Evolutionary conservation across 495 filamentous ascomycete genomes (phyloP).

Genomic region (Daldinia vernicosa): DNA sequence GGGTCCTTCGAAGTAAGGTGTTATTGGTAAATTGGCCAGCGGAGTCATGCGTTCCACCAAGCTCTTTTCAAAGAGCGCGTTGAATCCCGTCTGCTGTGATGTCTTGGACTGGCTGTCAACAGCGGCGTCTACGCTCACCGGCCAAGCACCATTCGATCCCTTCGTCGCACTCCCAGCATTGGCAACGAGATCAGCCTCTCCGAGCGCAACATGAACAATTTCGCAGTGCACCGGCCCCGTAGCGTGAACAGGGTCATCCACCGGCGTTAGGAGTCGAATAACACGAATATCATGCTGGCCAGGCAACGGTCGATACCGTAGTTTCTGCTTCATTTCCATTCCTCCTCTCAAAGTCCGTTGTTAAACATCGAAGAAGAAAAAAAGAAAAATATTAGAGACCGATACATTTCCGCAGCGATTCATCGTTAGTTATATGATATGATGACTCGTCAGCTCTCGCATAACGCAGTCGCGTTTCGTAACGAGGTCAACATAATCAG

Average conservation of each 20-base stretch:
- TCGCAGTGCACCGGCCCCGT: not conserved
- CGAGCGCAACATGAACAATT: not conserved
- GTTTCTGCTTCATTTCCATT: conserved; percentile 24
- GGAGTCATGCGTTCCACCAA: conserved; percentile 15
- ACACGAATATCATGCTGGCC: conserved; percentile 24
- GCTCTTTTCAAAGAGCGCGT: conserved; percentile 17
- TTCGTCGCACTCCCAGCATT: not conserved
- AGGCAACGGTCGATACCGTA: conserved; percentile 19
- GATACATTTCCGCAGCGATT: not conserved
- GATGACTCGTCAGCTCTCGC: not conserved
- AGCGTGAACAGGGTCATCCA: conserved; percentile 20
- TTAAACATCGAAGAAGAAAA: not conserved
- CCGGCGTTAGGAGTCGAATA: conserved; percentile 21
- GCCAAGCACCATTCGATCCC: not conserved
- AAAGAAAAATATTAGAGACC: not conserved
- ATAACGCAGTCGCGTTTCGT: not conserved
- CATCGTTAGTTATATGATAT: not conserved
- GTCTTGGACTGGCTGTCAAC: not conserved
- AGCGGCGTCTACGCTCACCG: not conserved
- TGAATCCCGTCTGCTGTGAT: conserved; percentile 14
- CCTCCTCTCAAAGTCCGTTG: not conserved
- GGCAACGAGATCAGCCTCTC: not conserved
- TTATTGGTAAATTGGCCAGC: conserved; percentile 3
- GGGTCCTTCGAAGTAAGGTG: conserved; percentile 4
- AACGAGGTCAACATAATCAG: not conserved